Evolutionary conservation across 2,329 filamentous ascomycete genomes (phyloP).

Genomic region (Neofusicoccum parvum): DNA sequence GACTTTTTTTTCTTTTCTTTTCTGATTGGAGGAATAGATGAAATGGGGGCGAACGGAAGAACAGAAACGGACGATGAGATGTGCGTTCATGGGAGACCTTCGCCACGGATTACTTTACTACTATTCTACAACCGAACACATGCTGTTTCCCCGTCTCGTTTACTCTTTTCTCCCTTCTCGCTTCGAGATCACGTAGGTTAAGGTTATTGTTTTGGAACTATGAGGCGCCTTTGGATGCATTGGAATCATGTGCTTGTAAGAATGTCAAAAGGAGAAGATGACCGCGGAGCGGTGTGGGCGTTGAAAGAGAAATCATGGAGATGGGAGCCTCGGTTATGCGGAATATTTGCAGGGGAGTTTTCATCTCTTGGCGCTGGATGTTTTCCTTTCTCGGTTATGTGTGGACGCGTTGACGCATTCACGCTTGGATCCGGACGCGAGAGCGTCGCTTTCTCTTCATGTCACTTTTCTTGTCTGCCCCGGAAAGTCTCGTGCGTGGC

Average conservation of each 20-base stretch:
- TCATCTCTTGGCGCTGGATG: not conserved
- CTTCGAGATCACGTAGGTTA: not conserved
- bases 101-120: not conserved
- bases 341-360: not conserved
- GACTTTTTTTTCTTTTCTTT: not conserved
- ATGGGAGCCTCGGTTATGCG: too few species aligned
- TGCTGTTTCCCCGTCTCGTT: not conserved
- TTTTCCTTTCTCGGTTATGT: not conserved
- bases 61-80: constrained; percentile 1
- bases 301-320: too few species aligned
- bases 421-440: not conserved
- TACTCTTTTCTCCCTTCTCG: not conserved
- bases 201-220: not conserved
- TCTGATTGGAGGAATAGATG: not conserved
- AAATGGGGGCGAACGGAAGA: not conserved
- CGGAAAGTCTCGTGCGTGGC: not conserved
- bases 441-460: not conserved
- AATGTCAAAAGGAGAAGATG: too few species aligned
- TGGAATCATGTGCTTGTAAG: not conserved
- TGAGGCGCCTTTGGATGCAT: not conserved
- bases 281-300: too few species aligned
- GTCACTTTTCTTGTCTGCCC: not conserved
- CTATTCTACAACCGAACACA: not conserved
- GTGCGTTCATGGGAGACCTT: not conserved
- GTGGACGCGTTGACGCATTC: not conserved